phyloP scores from a whole-genome alignment of 1,139 yeast species.

The Candida freyschussii region DNA sequence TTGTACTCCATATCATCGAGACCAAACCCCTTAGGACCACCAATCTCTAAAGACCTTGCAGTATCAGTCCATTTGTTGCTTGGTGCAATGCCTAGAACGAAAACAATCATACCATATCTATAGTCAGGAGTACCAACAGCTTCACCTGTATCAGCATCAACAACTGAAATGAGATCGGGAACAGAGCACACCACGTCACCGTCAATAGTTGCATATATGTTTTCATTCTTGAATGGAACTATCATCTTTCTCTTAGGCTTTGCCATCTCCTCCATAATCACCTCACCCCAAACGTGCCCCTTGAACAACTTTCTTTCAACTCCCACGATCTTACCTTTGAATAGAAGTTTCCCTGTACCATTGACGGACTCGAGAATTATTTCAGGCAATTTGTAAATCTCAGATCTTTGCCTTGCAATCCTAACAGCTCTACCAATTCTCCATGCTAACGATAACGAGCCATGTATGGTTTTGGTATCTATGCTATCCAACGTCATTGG shows the following conservation, averaged over 20 bases:
- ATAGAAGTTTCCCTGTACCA: constrained; percentile 34
- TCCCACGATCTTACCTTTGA: constrained; percentile 39
- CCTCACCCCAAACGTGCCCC: constrained; percentile 45
- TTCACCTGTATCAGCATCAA: constrained; percentile 39
- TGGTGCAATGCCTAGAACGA: constrained; percentile 39
- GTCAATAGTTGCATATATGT: constrained; percentile 32
- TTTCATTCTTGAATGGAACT: constrained; percentile 45
- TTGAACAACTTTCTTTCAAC: constrained; percentile 38
- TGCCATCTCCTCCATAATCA: constrained; percentile 32
- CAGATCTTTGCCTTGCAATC: constrained; percentile 33
- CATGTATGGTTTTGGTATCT: constrained; percentile 27
- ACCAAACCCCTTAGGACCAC: constrained; percentile 38
- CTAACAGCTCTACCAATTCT: constrained; percentile 42
- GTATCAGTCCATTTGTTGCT: constrained; percentile 35
- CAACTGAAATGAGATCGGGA: constrained; percentile 42
- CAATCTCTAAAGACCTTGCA: constrained; percentile 32
- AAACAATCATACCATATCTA: constrained; percentile 39
- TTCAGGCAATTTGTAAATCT: constrained; percentile 34
- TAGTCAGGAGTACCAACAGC: constrained; percentile 45
- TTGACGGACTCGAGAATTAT: constrained; percentile 36
- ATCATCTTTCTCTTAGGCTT: constrained; percentile 21
- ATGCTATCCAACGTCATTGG: constrained; percentile 32
- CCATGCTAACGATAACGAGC: constrained; percentile 40
- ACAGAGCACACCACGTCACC: constrained; percentile 34
- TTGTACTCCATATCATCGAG: constrained; percentile 32